phyloP scores from a whole-genome alignment of 768 basidiomycete genomes.

The Mrakia gelida region DNA sequence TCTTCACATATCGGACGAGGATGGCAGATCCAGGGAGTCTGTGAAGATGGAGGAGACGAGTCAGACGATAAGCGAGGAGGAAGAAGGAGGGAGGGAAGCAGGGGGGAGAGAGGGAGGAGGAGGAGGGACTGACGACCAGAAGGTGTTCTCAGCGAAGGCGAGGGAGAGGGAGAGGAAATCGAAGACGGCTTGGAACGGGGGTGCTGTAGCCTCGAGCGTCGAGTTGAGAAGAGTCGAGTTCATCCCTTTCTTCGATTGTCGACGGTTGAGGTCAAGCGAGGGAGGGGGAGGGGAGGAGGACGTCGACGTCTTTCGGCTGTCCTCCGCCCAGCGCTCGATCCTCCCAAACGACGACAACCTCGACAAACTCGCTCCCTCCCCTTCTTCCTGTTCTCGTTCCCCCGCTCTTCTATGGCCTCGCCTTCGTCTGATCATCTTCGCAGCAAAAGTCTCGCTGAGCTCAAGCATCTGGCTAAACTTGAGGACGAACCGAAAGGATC shows the following conservation, averaged over 20 bases:
- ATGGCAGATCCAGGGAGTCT: conserved; percentile 47
- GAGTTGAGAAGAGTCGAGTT: background rate
- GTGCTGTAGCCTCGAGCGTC: background rate
- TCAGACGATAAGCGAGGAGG: background rate
- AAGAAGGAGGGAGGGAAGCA: background rate
- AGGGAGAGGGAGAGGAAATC: background rate
- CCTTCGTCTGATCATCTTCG: background rate
- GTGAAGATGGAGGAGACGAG: background rate
- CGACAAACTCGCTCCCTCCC: background rate
- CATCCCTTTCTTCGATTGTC: background rate
- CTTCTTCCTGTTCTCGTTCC: background rate
- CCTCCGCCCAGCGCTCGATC: background rate
- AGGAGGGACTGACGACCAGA: conserved; percentile 9
- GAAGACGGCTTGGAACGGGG: conserved; percentile 9
- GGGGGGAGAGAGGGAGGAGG: background rate
- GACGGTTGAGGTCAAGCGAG: background rate
- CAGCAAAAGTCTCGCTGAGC: conserved; percentile 14
- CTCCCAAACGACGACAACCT: background rate
- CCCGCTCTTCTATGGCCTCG: background rate
- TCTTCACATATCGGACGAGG: conserved; percentile 76
- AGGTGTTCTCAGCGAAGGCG: conserved; percentile 14
- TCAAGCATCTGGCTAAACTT: conserved; percentile 23
- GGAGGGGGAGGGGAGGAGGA: background rate
- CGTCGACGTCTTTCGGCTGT: background rate
- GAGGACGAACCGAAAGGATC: background rate